These are phyloP conservation scores for Fusarium avenaceum DNA, from an alignment of 2,329 filamentous ascomycete species.

Conservation along the genomic window DNA sequence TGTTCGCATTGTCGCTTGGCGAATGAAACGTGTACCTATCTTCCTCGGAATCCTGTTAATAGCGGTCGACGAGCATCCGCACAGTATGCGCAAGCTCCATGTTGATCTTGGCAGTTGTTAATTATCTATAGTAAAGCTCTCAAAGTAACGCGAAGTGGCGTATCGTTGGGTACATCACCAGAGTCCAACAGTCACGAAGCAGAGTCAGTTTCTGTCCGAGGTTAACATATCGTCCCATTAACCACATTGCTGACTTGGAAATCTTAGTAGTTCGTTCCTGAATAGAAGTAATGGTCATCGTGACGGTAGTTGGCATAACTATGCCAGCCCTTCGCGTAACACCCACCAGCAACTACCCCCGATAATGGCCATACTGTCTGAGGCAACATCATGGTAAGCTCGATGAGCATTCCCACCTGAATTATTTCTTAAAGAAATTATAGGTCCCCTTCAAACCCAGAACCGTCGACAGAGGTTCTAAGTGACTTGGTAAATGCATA, in stretches of 20 bases:
- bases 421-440: too few species aligned
- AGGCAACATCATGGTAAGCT: conserved; percentile 16
- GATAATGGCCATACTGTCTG: conserved; percentile 21
- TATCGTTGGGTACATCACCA: background rate
- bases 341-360: conserved; percentile 19
- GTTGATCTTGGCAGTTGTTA: background rate
- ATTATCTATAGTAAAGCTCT: conserved; percentile 6
- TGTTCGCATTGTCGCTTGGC: conserved; percentile 44
- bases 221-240: too few species aligned
- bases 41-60: conserved; percentile 30
- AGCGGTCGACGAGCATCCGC: background rate
- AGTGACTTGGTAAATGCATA: conserved; percentile 27
- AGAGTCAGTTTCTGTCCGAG: conserved; percentile 1
- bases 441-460: conserved; percentile 32
- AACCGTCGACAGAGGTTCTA: conserved; percentile 23
- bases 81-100: too few species aligned
- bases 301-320: background rate
- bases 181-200: conserved; percentile 2
- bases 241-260: too few species aligned
- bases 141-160: background rate
- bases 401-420: too few species aligned
- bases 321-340: background rate
- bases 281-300: background rate
- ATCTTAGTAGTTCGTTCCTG: fast-evolving
- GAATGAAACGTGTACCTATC: conserved; percentile 39